Evolutionary conservation across 768 basidiomycete genomes (phyloP).

Genomic region (Mycena pura): DNA sequence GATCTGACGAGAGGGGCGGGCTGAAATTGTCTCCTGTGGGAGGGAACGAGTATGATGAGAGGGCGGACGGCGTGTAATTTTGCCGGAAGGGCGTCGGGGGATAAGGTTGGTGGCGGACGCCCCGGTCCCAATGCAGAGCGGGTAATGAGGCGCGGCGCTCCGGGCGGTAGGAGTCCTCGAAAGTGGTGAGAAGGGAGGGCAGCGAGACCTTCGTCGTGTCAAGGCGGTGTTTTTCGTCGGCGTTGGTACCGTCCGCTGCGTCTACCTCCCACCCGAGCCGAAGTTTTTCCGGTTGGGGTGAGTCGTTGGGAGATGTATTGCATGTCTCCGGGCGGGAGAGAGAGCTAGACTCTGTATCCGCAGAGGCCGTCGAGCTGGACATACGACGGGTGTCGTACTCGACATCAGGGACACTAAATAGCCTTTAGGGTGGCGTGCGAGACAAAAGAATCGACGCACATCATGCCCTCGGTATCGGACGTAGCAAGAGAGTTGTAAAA

Average conservation of each 20-base stretch:
- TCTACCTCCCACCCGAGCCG: constrained; percentile 48
- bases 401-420: constrained; percentile 49
- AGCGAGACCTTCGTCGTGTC: constrained; percentile 68
- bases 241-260: constrained; percentile 32
- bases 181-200: constrained; percentile 75
- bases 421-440: too few species aligned
- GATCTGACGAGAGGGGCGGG: constrained; percentile 55
- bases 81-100: constrained; percentile 54
- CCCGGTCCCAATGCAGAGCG: constrained; percentile 61
- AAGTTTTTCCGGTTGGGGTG: constrained; percentile 61
- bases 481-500: constrained; percentile 28
- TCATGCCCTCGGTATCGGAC: constrained; percentile 43
- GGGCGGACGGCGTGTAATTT: constrained; percentile 51
- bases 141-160: constrained; percentile 75
- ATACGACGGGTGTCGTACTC: constrained; percentile 74
- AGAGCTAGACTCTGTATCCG: constrained; percentile 70
- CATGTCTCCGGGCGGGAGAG: constrained; percentile 69
- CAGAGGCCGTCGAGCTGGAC: constrained; percentile 78
- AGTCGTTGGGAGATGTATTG: constrained; percentile 59
- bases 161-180: constrained; percentile 64
- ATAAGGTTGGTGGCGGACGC: constrained; percentile 63
- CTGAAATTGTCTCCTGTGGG: constrained; percentile 51
- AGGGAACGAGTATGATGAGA: constrained; percentile 65
- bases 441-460: constrained; percentile 43
- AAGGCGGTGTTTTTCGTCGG: constrained; percentile 46